Base-by-base conservation (phyloP, 2,329 filamentous ascomycete species). In the Mycosphaerella sp. region DNA sequence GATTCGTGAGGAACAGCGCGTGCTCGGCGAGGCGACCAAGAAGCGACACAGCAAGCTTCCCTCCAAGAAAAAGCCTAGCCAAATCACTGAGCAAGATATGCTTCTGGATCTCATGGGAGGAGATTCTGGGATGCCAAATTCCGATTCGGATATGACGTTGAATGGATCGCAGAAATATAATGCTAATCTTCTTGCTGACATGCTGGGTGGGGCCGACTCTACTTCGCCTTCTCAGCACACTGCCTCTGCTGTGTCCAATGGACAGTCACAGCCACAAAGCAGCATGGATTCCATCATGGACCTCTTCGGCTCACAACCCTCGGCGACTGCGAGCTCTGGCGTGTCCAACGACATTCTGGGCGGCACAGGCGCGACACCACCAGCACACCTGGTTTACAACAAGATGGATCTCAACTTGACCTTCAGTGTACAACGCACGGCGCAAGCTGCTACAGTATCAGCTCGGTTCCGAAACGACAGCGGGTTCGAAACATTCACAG, bases 71-170 rank as follows among this genome's bases (percentile, higher is more conserved):
- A 82, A 82, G 66, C 80, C 84, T 29, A 79, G 85, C 59, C 93
- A 95, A 73, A 87, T 88, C 40, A 87, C 88, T 6, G 92, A 96
- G 67, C 87, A 95, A 69, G 92, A 97, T 65, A 82, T 96, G 60
- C 79, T 98, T 14, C 82, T 92, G 54, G 92, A 97, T 67, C 80
- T 98, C 41, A 95, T 97, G 87, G 91, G 87, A 55, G 87, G 89
- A 55, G 67, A 66, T 50, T 60, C 59, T 23, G 54, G 57, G n/a
- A 75, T 80, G n/a, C 81, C 87, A 3, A 73, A 79, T 4, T 66
- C 76, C 1, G 76, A 81, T 21, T 75, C 82, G 23, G 80, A 79
- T 58, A 73, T 75, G 26, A 74, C 75, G 21, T 67, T 75, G 36
- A 82, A 80, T 61, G 80, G 80, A 26, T 81, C 79, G 21, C 80